Evolutionary conservation across 1,284 basidiomycete species (phyloP).

Genomic region (Ustilago vetiveriae): DNA sequence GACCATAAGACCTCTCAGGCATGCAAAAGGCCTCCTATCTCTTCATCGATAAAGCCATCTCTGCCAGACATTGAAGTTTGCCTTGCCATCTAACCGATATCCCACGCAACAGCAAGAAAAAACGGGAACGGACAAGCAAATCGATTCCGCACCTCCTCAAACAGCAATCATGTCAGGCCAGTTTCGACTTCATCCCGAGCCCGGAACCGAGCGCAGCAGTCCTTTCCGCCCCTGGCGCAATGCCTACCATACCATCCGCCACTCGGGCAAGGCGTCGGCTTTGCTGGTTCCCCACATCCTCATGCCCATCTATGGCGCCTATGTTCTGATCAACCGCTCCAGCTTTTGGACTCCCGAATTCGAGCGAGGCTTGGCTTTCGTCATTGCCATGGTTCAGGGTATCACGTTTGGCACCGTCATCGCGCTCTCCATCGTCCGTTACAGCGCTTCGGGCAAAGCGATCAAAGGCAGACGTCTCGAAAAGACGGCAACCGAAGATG

Average conservation of each 20-base stretch:
- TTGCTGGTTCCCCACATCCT: slow-evolving; percentile 26
- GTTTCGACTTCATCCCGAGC: slow-evolving; percentile 44
- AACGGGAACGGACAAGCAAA: too few species aligned
- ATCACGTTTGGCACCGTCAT: slow-evolving; percentile 25
- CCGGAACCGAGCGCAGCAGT: slow-evolving; percentile 15
- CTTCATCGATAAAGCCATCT: too few species aligned
- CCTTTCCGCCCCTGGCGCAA: slow-evolving; percentile 14
- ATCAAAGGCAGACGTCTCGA: slow-evolving; percentile 47
- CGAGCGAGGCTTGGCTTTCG: slow-evolving; percentile 14
- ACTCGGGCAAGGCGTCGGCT: slow-evolving; percentile 15
- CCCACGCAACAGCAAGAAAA: too few species aligned
- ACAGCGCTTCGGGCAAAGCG: slow-evolving; percentile 31
- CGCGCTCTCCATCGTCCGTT: slow-evolving; percentile 34
- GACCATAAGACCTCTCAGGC: too few species aligned
- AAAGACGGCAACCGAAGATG: slow-evolving; percentile 28
- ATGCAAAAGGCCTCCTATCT: too few species aligned
- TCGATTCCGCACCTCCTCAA: too few species aligned
- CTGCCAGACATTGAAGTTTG: too few species aligned
- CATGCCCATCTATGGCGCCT: slow-evolving; percentile 40
- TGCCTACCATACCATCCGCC: slow-evolving; percentile 31
- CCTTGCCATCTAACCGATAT: too few species aligned
- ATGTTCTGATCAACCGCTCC: slow-evolving; percentile 21
- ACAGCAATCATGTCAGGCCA: slow-evolving; percentile 29
- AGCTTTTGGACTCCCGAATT: slow-evolving; percentile 23
- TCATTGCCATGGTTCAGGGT: slow-evolving; percentile 33